These are phyloP conservation scores for Penicillium fuscoglaucum DNA, from an alignment of 2,329 filamentous ascomycete species.

Conservation along the genomic window DNA sequence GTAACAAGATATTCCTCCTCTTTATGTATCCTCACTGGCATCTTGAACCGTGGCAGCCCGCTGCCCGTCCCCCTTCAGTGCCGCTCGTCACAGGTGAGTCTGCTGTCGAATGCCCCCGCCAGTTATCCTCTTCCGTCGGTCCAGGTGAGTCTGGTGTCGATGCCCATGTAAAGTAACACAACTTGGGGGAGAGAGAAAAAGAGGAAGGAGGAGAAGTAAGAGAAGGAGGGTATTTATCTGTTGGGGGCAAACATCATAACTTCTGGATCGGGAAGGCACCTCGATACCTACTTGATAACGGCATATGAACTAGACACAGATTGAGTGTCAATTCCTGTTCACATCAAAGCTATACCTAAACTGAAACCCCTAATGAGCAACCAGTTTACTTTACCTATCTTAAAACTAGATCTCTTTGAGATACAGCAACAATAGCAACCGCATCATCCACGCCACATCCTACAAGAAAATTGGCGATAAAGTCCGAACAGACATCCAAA, in stretches of 20 bases:
- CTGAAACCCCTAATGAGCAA: not conserved
- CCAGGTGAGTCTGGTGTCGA: constrained; percentile 1
- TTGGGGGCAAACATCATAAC: not conserved
- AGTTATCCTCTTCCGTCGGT: not conserved
- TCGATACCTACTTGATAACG: not conserved
- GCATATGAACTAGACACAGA: not conserved
- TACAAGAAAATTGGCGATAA: not conserved
- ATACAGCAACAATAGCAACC: not conserved
- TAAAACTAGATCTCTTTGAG: not conserved
- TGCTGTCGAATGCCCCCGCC: not conserved
- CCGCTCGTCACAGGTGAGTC: not conserved
- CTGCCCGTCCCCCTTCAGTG: not conserved
- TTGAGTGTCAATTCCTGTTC: not conserved
- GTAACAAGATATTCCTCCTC: not conserved
- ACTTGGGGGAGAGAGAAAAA: not conserved
- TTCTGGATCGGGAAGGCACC: not conserved
- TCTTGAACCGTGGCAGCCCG: constrained; percentile 3
- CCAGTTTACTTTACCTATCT: not conserved
- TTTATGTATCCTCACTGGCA: not conserved
- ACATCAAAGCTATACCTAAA: not conserved
- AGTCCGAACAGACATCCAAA: not conserved
- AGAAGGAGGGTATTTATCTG: not conserved
- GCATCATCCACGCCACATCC: not conserved
- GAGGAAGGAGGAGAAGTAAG: not conserved
- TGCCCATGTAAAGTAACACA: not conserved